Evolutionary conservation across 2,329 filamentous ascomycete genomes (phyloP).

Genomic region (Fusarium luffae): DNA sequence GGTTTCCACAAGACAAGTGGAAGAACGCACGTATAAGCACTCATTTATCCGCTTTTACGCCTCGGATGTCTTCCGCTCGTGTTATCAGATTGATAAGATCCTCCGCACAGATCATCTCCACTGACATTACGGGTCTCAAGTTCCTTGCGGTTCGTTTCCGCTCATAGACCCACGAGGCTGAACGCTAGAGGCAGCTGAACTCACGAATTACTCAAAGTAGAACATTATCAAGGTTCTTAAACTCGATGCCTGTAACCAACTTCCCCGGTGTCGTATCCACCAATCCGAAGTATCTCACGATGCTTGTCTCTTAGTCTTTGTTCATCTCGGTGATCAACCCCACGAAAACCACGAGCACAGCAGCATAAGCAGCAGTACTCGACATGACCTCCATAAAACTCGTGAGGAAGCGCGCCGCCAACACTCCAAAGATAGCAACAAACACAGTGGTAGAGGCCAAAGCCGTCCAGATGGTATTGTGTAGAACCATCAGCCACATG

Average conservation of each 20-base stretch:
- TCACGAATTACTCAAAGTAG: not conserved
- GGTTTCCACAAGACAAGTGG: no score
- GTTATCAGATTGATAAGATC: not conserved
- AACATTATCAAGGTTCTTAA: not conserved
- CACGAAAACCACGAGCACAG: not conserved
- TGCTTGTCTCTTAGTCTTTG: accelerated
- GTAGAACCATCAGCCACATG: slow-evolving; percentile 12
- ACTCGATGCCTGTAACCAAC: no score
- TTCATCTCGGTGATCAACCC: not conserved
- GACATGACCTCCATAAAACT: not conserved
- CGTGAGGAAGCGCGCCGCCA: not conserved
- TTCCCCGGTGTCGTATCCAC: no score
- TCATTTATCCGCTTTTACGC: accelerated
- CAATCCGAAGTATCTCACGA: no score
- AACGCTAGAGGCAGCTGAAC: not conserved
- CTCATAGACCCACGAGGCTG: not conserved
- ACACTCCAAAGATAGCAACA: not conserved
- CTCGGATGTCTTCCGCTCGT: not conserved
- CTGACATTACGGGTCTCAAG: no score
- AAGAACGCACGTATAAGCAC: no score
- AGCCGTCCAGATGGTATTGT: not conserved
- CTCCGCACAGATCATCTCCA: not conserved
- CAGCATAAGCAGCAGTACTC: slow-evolving; percentile 2
- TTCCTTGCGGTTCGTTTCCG: no score
- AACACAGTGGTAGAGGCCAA: not conserved